phyloP scores from a whole-genome alignment of 2,329 filamentous ascomycete species.

The Penicillium nordicum region DNA sequence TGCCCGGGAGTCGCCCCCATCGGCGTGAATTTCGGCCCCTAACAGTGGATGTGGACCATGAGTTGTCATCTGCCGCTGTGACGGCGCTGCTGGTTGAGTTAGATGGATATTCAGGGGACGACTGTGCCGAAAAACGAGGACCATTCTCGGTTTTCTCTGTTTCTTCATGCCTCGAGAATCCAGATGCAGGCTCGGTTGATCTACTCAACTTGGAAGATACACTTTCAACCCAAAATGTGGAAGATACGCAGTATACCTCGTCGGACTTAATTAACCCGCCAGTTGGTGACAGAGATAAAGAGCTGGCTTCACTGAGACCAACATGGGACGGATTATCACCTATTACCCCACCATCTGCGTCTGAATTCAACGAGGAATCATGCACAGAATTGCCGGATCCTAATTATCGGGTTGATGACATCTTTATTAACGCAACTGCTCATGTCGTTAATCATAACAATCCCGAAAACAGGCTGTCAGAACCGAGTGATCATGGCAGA shows the following conservation, averaged over 20 bases:
- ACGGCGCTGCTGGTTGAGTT: constrained; percentile 18
- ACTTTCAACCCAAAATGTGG: not conserved
- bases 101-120: constrained; percentile 16
- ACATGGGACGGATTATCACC: not conserved
- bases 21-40: constrained; percentile 14
- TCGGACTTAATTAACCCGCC: not conserved
- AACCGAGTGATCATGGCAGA: not conserved
- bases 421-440: not conserved
- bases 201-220: not conserved
- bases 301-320: not conserved
- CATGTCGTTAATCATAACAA: not conserved
- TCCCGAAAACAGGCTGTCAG: not conserved
- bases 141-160: constrained; percentile 26
- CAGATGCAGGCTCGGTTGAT: not conserved
- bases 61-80: constrained; percentile 18
- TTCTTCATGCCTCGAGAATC: not conserved
- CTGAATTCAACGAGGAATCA: not conserved
- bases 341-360: not conserved
- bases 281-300: not conserved
- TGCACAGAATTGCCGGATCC: not conserved
- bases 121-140: constrained; percentile 16
- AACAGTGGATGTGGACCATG: not conserved
- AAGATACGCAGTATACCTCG: not conserved
- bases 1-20: constrained; percentile 12
- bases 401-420: not conserved